Conservation (phyloP, 129 eudicot genomes). For the Heracleum sosnowskyi region DNA sequence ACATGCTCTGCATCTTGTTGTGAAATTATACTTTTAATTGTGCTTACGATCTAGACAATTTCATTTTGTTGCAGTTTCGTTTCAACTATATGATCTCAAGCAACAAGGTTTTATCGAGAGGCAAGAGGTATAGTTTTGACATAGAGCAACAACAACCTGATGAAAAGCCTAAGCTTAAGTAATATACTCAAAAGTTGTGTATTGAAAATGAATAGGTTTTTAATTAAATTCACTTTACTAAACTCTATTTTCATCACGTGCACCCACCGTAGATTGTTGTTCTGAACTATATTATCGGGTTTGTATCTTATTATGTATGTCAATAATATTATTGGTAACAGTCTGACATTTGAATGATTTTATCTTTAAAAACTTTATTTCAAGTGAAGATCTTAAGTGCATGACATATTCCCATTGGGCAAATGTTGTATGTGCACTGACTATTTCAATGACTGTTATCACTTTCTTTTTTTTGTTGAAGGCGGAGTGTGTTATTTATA, state of each 20-base stretch:
- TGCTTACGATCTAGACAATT: background rate
- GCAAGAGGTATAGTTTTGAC: constrained; percentile 53
- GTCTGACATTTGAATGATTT: background rate
- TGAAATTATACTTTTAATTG: background rate
- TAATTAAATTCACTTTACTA: background rate
- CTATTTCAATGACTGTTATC: background rate
- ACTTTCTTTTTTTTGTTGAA: background rate
- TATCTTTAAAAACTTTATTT: background rate
- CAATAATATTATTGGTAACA: background rate
- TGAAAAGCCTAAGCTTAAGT: background rate
- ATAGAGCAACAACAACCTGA: background rate
- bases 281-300: background rate
- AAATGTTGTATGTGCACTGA: background rate
- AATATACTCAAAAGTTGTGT: background rate
- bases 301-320: background rate
- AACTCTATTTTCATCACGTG: background rate
- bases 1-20: background rate
- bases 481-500: background rate
- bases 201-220: background rate
- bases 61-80: constrained; percentile 54
- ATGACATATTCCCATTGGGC: background rate
- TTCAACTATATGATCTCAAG: constrained; percentile 86
- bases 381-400: background rate
- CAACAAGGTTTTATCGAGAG: constrained; percentile 95
- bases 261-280: background rate